These are phyloP conservation scores for Citrullus amarus DNA, from an alignment of 306 rosid genomes.

Conservation along the genomic window DNA sequence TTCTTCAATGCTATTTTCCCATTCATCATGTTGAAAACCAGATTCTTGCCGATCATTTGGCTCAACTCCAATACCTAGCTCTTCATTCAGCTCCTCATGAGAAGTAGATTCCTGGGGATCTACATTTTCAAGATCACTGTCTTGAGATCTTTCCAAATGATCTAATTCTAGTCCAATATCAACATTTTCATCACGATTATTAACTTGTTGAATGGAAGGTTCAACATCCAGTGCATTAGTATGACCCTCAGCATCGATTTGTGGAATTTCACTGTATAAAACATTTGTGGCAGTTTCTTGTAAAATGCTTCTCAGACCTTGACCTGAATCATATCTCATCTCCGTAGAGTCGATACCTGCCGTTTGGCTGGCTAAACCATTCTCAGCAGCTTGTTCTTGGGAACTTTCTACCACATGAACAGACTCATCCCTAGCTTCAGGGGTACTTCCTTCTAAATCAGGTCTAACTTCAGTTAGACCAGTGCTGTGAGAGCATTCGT, in stretches of 20 bases:
- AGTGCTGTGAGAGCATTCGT: slow-evolving; percentile 12
- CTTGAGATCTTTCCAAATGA: slow-evolving; percentile 17
- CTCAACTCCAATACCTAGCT: slow-evolving; percentile 34
- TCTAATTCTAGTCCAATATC: slow-evolving; percentile 22
- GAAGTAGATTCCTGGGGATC: slow-evolving; percentile 33
- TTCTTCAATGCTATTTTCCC: slow-evolving; percentile 31
- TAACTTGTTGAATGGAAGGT: slow-evolving; percentile 27
- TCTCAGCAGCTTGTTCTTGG: slow-evolving; percentile 25
- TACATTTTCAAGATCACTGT: slow-evolving; percentile 18
- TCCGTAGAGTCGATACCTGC: slow-evolving; percentile 10
- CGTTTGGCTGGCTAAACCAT: slow-evolving; percentile 21
- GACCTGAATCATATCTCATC: slow-evolving; percentile 24
- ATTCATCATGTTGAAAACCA: slow-evolving; percentile 24
- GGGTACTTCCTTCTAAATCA: slow-evolving; percentile 22
- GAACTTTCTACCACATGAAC: slow-evolving; percentile 26
- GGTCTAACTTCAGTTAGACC: slow-evolving; percentile 23
- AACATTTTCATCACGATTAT: slow-evolving; percentile 24
- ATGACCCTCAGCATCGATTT: slow-evolving; percentile 23
- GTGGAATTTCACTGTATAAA: slow-evolving; percentile 25
- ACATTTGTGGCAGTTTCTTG: slow-evolving; percentile 19
- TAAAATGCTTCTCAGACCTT: slow-evolving; percentile 21
- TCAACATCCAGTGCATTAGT: slow-evolving; percentile 24
- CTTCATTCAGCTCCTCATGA: slow-evolving; percentile 36
- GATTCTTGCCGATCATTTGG: slow-evolving; percentile 35
- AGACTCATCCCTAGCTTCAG: slow-evolving; percentile 29